phyloP scores from a whole-genome alignment of 371 early-diverging fungal species.

The Cokeromyces recurvatus region DNA sequence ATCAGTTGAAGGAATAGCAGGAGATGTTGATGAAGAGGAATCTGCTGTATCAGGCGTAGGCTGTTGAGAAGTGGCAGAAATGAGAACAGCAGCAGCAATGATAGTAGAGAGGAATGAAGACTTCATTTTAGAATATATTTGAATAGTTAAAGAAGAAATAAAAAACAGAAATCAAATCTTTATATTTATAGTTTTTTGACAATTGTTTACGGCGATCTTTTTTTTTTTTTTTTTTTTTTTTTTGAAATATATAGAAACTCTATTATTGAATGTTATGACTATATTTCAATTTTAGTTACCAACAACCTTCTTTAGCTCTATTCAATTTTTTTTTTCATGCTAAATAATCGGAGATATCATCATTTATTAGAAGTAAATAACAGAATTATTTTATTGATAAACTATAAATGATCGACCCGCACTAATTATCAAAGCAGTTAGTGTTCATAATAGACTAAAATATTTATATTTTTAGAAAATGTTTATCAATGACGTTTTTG shows the following conservation, averaged over 20 bases:
- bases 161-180: not conserved
- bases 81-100: conserved; percentile 18
- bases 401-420: too few species aligned
- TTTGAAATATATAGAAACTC: not conserved
- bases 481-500: too few species aligned
- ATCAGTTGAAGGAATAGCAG: conserved; percentile 1
- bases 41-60: conserved; percentile 1
- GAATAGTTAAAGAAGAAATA: not conserved
- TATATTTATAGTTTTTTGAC: not conserved
- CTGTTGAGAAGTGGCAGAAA: conserved; percentile 18
- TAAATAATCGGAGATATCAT: too few species aligned
- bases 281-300: too few species aligned
- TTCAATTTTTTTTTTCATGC: too few species aligned
- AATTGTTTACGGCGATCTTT: not conserved
- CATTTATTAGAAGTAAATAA: too few species aligned
- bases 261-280: too few species aligned
- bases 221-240: not conserved
- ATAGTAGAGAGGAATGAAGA: conserved; percentile 9
- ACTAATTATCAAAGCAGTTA: too few species aligned
- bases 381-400: too few species aligned
- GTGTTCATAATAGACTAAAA: too few species aligned
- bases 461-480: too few species aligned
- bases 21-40: not conserved
- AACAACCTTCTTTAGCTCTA: too few species aligned
- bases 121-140: conserved; percentile 5